Percentiles rank a stretch among this genome's conserved stretches.
Evolutionary conservation across 2,329 filamentous ascomycete genomes (phyloP).

Genomic region (Colletotrichum eleusines): DNA sequence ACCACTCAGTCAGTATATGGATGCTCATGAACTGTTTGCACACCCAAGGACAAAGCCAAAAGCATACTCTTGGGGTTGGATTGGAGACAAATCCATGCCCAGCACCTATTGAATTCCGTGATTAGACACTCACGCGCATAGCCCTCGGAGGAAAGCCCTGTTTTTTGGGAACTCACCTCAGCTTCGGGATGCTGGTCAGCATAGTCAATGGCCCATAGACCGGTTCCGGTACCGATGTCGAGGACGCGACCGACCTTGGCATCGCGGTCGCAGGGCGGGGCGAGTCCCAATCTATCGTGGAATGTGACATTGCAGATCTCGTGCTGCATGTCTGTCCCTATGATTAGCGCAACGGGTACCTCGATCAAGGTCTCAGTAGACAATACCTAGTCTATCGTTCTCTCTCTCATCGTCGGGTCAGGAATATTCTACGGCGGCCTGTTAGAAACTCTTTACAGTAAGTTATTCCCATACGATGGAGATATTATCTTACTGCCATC

Average conservation of each 20-base stretch:
- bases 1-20: conserved; percentile 44
- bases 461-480: not conserved
- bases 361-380: not conserved
- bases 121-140: not conserved
- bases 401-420: conserved; percentile 45
- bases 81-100: conserved; percentile 54
- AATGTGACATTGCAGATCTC: conserved; percentile 45
- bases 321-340: conserved; percentile 44
- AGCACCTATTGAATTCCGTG: conserved; percentile 45
- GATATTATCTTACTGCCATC: not conserved
- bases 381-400: conserved; percentile 17
- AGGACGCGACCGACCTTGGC: not conserved
- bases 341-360: not conserved
- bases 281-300: conserved; percentile 39
- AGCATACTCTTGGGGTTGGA: conserved; percentile 53
- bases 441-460: not conserved
- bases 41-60: not conserved
- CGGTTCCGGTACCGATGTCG: not conserved
- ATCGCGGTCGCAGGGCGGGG: not conserved
- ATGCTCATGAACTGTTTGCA: conserved; percentile 44
- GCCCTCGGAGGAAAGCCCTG: too few relatives aligned
- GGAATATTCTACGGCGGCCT: conserved; percentile 38
- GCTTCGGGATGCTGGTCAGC: conserved; percentile 45
- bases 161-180: not conserved
- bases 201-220: conserved; percentile 5